phyloP scores from a whole-genome alignment of 768 basidiomycete genomes.

The Boletus rubropictus region DNA sequence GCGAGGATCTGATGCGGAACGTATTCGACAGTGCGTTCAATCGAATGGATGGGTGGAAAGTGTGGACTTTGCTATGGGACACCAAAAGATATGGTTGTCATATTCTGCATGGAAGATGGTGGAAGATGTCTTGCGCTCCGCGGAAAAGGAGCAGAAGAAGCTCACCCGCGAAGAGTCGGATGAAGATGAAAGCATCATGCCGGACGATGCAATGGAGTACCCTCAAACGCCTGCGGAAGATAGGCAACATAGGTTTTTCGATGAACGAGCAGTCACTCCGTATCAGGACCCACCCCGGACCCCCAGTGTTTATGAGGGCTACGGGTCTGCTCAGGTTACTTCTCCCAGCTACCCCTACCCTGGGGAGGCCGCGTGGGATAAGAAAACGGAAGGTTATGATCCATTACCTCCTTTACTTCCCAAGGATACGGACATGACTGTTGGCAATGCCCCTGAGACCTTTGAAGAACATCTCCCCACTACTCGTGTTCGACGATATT shows the following conservation, averaged over 20 bases:
- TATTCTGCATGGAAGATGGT: constrained; percentile 55
- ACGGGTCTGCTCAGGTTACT: constrained; percentile 17
- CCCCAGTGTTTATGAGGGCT: constrained; percentile 25
- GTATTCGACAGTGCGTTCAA: constrained; percentile 45
- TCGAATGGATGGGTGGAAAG: constrained; percentile 50
- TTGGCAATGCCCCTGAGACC: constrained; percentile 39
- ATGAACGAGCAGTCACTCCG: constrained; percentile 26
- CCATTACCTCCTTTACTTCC: constrained; percentile 28
- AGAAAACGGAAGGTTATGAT: constrained; percentile 33
- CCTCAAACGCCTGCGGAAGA: constrained; percentile 29
- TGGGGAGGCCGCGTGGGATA: constrained; percentile 40
- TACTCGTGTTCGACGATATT: constrained; percentile 49
- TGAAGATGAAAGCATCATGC: constrained; percentile 43
- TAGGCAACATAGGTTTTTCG: constrained; percentile 29
- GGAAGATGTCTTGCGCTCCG: constrained; percentile 49
- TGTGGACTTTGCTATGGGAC: constrained; percentile 50
- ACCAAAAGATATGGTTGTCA: constrained; percentile 48
- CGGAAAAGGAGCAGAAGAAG: constrained; percentile 46
- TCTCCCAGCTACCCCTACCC: constrained; percentile 27
- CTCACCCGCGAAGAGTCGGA: constrained; percentile 35
- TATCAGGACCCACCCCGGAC: constrained; percentile 30
- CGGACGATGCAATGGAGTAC: constrained; percentile 37
- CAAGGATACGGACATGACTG: constrained; percentile 36
- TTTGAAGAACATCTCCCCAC: constrained; percentile 54
- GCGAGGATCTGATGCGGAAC: constrained; percentile 42